Evolutionary conservation across 192 early-diverging fungal species (phyloP).

Genomic region (Mortierella alpina): DNA sequence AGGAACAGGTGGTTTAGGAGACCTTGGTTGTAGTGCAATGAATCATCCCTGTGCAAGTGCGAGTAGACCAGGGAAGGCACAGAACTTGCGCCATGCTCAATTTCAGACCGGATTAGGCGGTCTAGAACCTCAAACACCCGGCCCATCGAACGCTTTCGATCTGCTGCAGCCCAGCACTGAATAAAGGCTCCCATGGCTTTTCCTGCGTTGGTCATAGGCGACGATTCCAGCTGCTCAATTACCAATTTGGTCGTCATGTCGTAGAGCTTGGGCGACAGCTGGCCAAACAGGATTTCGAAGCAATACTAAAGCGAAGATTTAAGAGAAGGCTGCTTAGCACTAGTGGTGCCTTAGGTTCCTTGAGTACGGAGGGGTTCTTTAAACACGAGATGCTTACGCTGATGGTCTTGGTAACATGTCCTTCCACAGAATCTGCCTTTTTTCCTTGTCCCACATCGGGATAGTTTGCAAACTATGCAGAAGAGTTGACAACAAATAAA

Average conservation of each 20-base stretch:
- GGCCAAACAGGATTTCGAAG: conserved; percentile 73
- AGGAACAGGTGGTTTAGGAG: conserved; percentile 69
- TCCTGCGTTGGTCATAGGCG: conserved; percentile 76
- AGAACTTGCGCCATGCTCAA: conserved; percentile 73
- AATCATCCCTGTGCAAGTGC: conserved; percentile 63
- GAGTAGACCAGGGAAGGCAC: conserved; percentile 59
- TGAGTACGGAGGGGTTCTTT: neutral
- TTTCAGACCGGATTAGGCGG: conserved; percentile 67
- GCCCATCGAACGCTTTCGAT: conserved; percentile 60
- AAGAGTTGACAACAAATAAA: neutral
- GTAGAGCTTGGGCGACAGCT: conserved; percentile 74
- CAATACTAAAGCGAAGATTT: conserved; percentile 60
- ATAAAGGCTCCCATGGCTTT: conserved; percentile 67
- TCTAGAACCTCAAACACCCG: conserved; percentile 70
- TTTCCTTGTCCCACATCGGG: conserved; percentile 29
- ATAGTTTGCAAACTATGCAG: conserved; percentile 46
- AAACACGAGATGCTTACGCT: conserved; percentile 5
- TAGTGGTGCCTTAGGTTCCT: neutral
- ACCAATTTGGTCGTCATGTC: conserved; percentile 70
- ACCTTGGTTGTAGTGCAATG: conserved; percentile 84
- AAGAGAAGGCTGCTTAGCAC: too few relatives aligned
- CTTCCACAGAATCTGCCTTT: conserved; percentile 38
- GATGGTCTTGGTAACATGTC: conserved; percentile 34
- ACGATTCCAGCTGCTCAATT: conserved; percentile 65
- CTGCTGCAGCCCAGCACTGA: conserved; percentile 33